Conservation (phyloP, 768 basidiomycete species). For the Erythrobasidium yunnanense region DNA sequence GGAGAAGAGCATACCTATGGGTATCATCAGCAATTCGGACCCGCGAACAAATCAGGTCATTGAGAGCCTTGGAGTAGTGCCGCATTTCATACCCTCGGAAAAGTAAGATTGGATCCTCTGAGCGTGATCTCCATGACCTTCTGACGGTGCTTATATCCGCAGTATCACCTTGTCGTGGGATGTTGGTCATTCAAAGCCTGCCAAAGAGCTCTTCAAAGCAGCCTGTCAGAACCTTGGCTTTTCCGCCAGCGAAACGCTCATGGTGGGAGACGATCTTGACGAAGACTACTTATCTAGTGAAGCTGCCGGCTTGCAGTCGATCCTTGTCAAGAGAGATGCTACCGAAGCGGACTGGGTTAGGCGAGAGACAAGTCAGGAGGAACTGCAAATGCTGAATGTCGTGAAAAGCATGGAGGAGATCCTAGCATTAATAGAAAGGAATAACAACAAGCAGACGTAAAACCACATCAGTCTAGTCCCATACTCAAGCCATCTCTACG, state of each 20-base stretch:
- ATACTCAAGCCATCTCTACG: constrained; percentile 13
- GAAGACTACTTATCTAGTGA: constrained; percentile 3
- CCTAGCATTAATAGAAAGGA: background rate
- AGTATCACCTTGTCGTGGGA: constrained; percentile 25
- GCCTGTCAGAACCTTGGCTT: background rate
- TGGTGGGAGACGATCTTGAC: constrained; percentile 30
- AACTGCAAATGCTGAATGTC: background rate
- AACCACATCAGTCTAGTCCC: too few relatives aligned
- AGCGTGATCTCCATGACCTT: too few relatives aligned
- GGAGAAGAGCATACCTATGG: background rate
- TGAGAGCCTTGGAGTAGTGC: constrained; percentile 22
- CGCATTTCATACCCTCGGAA: constrained; percentile 3
- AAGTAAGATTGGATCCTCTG: background rate
- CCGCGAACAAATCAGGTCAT: constrained; percentile 20
- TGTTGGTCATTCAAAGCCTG: constrained; percentile 22
- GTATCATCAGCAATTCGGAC: constrained; percentile 24
- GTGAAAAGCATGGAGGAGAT: constrained; percentile 1
- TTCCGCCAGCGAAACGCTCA: background rate
- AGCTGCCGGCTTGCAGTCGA: background rate
- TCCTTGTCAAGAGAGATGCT: background rate
- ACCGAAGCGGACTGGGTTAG: background rate
- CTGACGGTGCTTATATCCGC: too few relatives aligned
- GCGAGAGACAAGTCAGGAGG: background rate
- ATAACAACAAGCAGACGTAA: background rate
- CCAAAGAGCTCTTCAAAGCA: background rate